Base-by-base conservation (phyloP, 257 asterid genomes). In the Salvia hispanica region DNA sequence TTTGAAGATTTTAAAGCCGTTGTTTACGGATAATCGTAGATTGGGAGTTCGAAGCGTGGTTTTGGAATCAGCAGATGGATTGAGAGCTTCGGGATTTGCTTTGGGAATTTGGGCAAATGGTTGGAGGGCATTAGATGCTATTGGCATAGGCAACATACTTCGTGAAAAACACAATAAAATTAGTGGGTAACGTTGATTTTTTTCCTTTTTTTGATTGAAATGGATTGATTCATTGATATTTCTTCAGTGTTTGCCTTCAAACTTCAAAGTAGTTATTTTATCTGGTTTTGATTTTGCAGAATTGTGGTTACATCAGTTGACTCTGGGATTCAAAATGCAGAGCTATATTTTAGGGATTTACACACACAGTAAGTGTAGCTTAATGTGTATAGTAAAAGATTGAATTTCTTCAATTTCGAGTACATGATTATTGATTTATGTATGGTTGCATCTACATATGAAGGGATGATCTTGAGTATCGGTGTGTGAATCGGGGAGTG, bases 61-160 rank as follows among this genome's bases (percentile, higher is more conserved):
- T 60, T 53, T 84, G 83, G 89, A 84, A 67, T 77, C 86, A 21
- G 78, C 82, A 1, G 86, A 81, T 2, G 61, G 63, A 7, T 14
- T 84, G 72, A 60, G 89, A 72, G 72, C 81, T 8, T 53, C 85
- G 12, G 86, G 89, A 44, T 79, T 77, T 58, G 84, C 79, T 69
- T 45, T 84, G n/a, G 73, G 67, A 36, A 69, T 71, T n/a, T 84
- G 83, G 86, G 67, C 79, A 2, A 84, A 81, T 58, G 89, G 83
- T 18, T 84, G 89, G 89, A 84, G 60, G 68, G 89, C 86, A 0
- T 18, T 84, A 4, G 89, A 84, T 45, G 85, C 85, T 25, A 73
- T 84, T 43, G 85, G 79, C 44, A 10, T 84, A 9, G 86, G 80
- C 55, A 70, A 79, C 39, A 11, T 59, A 10, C 81, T 84, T 72